phyloP scores from a whole-genome alignment of 352 stramenopile genomes.

The Phytopythium aichiense region DNA sequence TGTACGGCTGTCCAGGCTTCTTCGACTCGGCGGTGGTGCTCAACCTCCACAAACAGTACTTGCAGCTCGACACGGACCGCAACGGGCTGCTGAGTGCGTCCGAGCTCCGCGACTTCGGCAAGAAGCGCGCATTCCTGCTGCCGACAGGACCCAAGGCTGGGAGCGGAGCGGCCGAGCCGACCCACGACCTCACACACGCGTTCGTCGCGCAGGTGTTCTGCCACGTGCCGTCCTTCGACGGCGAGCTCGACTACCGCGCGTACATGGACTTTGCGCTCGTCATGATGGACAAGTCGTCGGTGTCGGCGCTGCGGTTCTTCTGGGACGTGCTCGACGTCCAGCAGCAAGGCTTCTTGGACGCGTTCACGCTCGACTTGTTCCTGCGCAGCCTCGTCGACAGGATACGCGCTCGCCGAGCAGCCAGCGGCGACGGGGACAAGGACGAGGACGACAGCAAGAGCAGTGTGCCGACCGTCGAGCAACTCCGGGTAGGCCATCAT shows the following conservation, averaged over 20 bases:
- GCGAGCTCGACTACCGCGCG: conserved; percentile 57
- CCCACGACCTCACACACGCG: conserved; percentile 49
- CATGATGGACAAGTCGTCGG: conserved; percentile 38
- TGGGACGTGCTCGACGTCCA: conserved; percentile 66
- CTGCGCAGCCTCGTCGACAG: conserved; percentile 52
- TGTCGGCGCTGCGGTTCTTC: conserved; percentile 51
- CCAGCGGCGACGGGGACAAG: conserved; percentile 5
- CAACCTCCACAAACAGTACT: conserved; percentile 49
- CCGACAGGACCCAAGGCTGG: not conserved
- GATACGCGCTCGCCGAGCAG: conserved; percentile 16
- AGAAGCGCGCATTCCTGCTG: conserved; percentile 66
- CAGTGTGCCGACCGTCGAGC: conserved; percentile 14
- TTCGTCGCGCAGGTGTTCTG: conserved; percentile 55
- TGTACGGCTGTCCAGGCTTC: not conserved
- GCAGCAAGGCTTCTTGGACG: conserved; percentile 58
- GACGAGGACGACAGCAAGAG: conserved; percentile 9
- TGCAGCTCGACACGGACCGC: conserved; percentile 58
- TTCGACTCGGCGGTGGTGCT: conserved; percentile 28
- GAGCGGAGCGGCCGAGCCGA: conserved; percentile 19
- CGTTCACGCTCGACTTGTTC: conserved; percentile 61
- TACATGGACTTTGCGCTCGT: conserved; percentile 61
- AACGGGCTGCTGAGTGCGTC: conserved; percentile 49
- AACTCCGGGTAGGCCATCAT: conserved; percentile 27
- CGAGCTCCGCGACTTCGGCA: conserved; percentile 53
- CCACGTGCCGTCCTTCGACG: conserved; percentile 43